Evolutionary conservation across 176 grass and related monocot genomes (phyloP).

Genomic region (Dendrocalamus sinicus): DNA sequence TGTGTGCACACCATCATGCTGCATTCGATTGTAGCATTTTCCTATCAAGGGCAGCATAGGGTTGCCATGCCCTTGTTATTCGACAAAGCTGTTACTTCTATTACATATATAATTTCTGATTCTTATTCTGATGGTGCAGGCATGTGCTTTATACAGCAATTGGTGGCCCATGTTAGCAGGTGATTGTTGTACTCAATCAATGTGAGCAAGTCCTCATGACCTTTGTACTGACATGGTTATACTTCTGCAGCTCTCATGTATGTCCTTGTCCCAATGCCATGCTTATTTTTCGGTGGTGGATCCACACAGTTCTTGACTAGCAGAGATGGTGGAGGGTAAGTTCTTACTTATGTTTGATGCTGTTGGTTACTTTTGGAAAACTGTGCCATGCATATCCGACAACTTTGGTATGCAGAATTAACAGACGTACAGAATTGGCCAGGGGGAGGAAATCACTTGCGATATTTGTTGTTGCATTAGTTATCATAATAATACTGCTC

Average conservation of each 20-base stretch:
- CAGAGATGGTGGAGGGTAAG: slow-evolving; percentile 84
- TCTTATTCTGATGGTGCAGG: slow-evolving; percentile 55
- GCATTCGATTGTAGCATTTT: background rate
- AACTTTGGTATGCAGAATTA: background rate
- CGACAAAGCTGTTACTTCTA: background rate
- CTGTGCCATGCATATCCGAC: background rate
- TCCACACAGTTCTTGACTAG: slow-evolving; percentile 92
- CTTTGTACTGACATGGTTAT: slow-evolving; percentile 43
- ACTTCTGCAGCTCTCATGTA: slow-evolving; percentile 84
- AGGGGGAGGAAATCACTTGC: background rate
- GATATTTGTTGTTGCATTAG: background rate
- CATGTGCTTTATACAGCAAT: slow-evolving; percentile 96
- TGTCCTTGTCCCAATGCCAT: slow-evolving; percentile 92
- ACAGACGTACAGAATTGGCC: background rate
- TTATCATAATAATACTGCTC: background rate
- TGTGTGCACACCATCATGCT: background rate
- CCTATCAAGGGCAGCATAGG: background rate
- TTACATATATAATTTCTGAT: background rate
- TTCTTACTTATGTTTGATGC: slow-evolving; percentile 36
- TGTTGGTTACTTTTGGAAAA: slow-evolving; percentile 4
- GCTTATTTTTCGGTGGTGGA: slow-evolving; percentile 93
- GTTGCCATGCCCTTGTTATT: background rate
- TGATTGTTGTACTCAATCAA: slow-evolving; percentile 44
- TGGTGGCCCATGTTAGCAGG: slow-evolving; percentile 99
- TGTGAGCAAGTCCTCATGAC: background rate